These are phyloP conservation scores for Clitoria ternatea DNA, from an alignment of 306 rosid genomes.

Conservation along the genomic window DNA sequence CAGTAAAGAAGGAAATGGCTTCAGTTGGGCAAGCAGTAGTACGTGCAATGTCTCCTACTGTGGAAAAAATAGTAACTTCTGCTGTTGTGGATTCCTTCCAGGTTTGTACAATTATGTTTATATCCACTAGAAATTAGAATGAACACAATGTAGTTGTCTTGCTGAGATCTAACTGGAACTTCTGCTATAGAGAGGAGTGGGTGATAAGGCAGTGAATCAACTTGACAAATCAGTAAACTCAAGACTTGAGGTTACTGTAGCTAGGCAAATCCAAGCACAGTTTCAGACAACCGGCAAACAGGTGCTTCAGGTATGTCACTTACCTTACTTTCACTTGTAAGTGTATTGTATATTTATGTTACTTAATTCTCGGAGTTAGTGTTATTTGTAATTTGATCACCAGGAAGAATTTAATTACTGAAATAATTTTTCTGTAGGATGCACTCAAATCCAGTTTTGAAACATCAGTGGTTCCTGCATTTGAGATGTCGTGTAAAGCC, in stretches of 20 bases:
- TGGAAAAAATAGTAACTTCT: slow-evolving; percentile 83
- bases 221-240: slow-evolving; percentile 81
- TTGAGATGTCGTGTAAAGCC: slow-evolving; percentile 88
- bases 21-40: slow-evolving; percentile 71
- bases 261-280: slow-evolving; percentile 96
- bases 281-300: slow-evolving; percentile 96
- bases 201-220: slow-evolving; percentile 94
- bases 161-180: slow-evolving; percentile 40
- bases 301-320: slow-evolving; percentile 76
- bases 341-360: neutral
- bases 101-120: slow-evolving; percentile 46
- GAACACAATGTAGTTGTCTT: slow-evolving; percentile 18
- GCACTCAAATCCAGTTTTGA: slow-evolving; percentile 79
- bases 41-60: slow-evolving; percentile 69
- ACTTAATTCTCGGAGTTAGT: neutral
- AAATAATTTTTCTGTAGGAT: slow-evolving; percentile 50
- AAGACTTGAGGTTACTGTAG: slow-evolving; percentile 90
- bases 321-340: slow-evolving; percentile 6
- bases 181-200: slow-evolving; percentile 83
- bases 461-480: slow-evolving; percentile 74
- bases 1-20: slow-evolving; percentile 86
- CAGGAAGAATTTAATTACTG: neutral
- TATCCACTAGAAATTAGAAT: slow-evolving; percentile 6
- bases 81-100: slow-evolving; percentile 79
- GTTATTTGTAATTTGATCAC: slow-evolving; percentile 1